Evolutionary conservation across 2,329 filamentous ascomycete genomes (phyloP).

Genomic region (Seiridium cupressi): DNA sequence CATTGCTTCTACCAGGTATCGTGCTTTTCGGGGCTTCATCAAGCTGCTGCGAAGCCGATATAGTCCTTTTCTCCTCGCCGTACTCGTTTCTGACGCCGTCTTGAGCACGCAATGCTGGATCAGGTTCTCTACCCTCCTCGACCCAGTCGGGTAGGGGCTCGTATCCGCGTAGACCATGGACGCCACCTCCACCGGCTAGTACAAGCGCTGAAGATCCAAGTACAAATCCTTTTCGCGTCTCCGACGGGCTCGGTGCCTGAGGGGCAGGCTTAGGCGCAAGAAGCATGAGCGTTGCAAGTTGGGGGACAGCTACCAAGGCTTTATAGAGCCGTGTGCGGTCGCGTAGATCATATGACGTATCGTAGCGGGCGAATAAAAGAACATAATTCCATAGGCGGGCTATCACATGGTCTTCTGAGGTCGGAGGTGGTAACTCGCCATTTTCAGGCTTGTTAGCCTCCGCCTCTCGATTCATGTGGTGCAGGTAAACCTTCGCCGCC

Average conservation of each 20-base stretch:
- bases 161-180: constrained; percentile 77
- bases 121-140: constrained; percentile 73
- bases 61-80: constrained; percentile 37
- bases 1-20: constrained; percentile 46
- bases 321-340: constrained; percentile 89
- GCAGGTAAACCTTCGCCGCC: constrained; percentile 94
- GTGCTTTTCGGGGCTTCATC: constrained; percentile 50
- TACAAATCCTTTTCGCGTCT: constrained; percentile 72
- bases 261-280: constrained; percentile 93
- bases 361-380: constrained; percentile 82
- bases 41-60: constrained; percentile 62
- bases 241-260: constrained; percentile 84
- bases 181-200: constrained; percentile 70
- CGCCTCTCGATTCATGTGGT: constrained; percentile 70
- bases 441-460: constrained; percentile 25
- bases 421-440: neutral
- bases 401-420: constrained; percentile 62
- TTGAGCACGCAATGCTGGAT: constrained; percentile 60
- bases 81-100: constrained; percentile 31
- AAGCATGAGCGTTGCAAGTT: constrained; percentile 86
- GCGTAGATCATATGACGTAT: constrained; percentile 90
- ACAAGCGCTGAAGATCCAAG: constrained; percentile 86
- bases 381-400: constrained; percentile 81
- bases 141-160: constrained; percentile 84
- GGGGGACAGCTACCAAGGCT: constrained; percentile 75